Evolutionary conservation across 768 basidiomycete genomes (phyloP).

Genomic region (Boletus sp.): DNA sequence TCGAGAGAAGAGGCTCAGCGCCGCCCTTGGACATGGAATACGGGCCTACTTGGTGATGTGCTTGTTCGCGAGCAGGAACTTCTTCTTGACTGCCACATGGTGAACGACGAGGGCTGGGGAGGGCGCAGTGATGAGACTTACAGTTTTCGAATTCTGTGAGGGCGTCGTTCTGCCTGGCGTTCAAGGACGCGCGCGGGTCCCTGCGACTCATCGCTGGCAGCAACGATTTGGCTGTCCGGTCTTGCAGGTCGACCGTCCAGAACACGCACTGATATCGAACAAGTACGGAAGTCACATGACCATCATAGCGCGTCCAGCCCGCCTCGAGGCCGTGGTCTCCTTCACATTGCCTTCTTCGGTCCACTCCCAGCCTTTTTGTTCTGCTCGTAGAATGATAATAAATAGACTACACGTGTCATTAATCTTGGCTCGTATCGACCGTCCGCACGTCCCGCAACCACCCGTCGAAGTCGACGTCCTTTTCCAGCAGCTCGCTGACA

Average conservation of each 20-base stretch:
- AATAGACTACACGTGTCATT: slow-evolving; percentile 22
- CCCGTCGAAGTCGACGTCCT: slow-evolving; percentile 55
- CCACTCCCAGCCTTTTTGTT: slow-evolving; percentile 11
- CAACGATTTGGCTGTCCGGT: slow-evolving; percentile 6
- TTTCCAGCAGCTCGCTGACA: slow-evolving; percentile 54
- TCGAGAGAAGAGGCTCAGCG: slow-evolving; percentile 7
- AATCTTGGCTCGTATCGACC: slow-evolving; percentile 27
- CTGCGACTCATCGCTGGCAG: slow-evolving; percentile 34
- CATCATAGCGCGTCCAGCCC: slow-evolving; percentile 21
- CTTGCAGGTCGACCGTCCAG: not conserved
- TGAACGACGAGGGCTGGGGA: slow-evolving; percentile 4
- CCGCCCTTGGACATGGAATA: slow-evolving; percentile 1
- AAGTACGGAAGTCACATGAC: slow-evolving; percentile 29
- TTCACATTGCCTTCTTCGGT: slow-evolving; percentile 29
- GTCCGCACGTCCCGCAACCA: slow-evolving; percentile 47
- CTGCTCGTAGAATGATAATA: slow-evolving; percentile 9
- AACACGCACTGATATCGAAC: slow-evolving; percentile 39
- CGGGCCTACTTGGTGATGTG: slow-evolving; percentile 79
- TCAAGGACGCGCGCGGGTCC: slow-evolving; percentile 47
- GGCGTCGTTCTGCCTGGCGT: slow-evolving; percentile 71
- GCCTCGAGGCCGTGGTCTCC: slow-evolving; percentile 29
- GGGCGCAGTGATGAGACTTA: slow-evolving; percentile 40
- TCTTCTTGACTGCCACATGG: slow-evolving; percentile 77
- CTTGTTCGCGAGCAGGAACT: slow-evolving; percentile 86
- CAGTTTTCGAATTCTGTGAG: slow-evolving; percentile 84